Conservation (phyloP, 345 rosid species). For the Eucalyptus melliodora region DNA sequence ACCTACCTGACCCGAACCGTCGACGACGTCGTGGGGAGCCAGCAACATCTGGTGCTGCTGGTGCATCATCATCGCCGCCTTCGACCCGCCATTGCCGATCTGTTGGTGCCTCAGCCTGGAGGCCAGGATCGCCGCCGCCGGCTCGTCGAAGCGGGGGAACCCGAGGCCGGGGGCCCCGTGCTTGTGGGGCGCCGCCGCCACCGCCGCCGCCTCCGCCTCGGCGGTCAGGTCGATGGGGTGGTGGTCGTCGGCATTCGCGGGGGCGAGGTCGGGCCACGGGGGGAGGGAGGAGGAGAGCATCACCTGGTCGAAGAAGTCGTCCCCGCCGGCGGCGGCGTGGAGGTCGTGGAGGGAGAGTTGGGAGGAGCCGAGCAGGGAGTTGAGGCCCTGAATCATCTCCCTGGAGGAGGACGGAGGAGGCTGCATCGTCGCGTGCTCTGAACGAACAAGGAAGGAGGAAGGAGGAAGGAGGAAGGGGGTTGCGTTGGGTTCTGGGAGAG, state of each 20-base stretch:
- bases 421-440: background rate
- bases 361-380: background rate
- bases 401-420: background rate
- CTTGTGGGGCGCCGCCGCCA: background rate
- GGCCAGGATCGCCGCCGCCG: conserved; percentile 3
- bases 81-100: background rate
- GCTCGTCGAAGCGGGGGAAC: background rate
- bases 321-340: background rate
- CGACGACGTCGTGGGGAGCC: background rate
- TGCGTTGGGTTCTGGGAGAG: background rate
- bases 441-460: background rate
- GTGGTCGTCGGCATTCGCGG: background rate
- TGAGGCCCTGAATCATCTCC: background rate
- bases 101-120: conserved; percentile 19
- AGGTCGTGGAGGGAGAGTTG: background rate
- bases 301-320: background rate
- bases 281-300: background rate
- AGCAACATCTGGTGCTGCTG: background rate
- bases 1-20: background rate
- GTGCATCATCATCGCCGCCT: background rate
- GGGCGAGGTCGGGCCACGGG: background rate
- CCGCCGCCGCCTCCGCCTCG: background rate
- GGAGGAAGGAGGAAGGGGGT: background rate
- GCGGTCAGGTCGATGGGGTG: background rate
- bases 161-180: background rate